These are phyloP conservation scores for Solanum aculeatissimum DNA, from an alignment of 305 asterid species.

Conservation along the genomic window DNA sequence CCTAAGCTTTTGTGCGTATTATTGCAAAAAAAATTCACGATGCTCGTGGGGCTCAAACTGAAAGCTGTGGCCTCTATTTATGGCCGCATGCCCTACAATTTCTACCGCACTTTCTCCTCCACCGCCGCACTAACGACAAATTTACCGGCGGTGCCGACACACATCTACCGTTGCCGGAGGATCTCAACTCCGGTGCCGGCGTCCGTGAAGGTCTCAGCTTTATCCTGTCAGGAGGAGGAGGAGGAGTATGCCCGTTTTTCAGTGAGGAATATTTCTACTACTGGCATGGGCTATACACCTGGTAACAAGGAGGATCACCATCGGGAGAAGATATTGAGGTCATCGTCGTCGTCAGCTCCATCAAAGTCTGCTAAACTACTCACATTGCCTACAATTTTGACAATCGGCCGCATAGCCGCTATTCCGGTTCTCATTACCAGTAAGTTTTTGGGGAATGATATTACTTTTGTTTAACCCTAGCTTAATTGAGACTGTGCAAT, in stretches of 20 bases:
- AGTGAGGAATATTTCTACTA: slow-evolving; percentile 5
- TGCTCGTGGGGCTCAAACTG: slow-evolving; percentile 40
- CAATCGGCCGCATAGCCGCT: slow-evolving; percentile 82
- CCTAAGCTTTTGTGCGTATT: not conserved
- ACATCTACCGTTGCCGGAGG: slow-evolving; percentile 31
- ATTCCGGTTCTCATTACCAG: slow-evolving; percentile 67
- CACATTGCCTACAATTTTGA: slow-evolving; percentile 85
- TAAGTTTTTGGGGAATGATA: slow-evolving; percentile 15
- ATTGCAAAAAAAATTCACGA: not conserved
- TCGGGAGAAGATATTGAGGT: not conserved
- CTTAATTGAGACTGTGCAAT: not conserved
- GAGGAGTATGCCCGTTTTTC: slow-evolving; percentile 13
- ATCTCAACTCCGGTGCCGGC: slow-evolving; percentile 19
- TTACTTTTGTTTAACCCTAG: not conserved
- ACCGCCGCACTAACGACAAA: slow-evolving; percentile 10
- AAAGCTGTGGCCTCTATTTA: slow-evolving; percentile 20
- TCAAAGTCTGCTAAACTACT: slow-evolving; percentile 33
- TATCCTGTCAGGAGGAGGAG: not conserved
- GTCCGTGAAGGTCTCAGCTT: not conserved
- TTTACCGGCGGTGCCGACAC: slow-evolving; percentile 18
- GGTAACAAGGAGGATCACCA: slow-evolving; percentile 7
- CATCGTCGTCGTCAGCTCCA: not conserved
- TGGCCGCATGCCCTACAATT: slow-evolving; percentile 35
- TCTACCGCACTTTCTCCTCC: slow-evolving; percentile 11
- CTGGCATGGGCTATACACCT: slow-evolving; percentile 41